Percentiles rank a stretch among this genome's conserved stretches.
These are phyloP conservation scores for Nakazawaea peltata DNA, from an alignment of 805 yeast genomes.

Conservation along the genomic window DNA sequence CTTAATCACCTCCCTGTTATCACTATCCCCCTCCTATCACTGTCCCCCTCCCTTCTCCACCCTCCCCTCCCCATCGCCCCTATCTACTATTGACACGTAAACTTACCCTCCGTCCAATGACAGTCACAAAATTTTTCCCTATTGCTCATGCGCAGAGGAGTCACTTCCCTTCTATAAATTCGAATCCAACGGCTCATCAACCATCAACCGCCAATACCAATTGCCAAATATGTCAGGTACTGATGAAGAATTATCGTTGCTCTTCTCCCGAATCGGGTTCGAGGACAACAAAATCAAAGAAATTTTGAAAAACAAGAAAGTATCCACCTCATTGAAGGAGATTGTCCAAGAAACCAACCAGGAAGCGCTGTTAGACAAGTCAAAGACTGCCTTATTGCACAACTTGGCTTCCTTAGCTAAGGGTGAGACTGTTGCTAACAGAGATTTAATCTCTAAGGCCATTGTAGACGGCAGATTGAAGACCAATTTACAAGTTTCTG, in stretches of 20 bases:
- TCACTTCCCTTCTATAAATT: no score
- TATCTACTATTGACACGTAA: no score
- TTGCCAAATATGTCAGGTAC: no score
- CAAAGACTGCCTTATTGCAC: constrained; percentile 61
- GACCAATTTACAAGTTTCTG: constrained; percentile 67
- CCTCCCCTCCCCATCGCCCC: no score
- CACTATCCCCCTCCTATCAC: no score
- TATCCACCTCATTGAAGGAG: constrained; percentile 57
- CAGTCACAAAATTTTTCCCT: no score
- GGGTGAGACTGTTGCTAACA: constrained; percentile 31
- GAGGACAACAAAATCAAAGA: constrained; percentile 72
- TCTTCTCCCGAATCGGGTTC: constrained; percentile 49
- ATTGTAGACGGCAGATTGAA: constrained; percentile 58
- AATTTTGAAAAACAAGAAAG: constrained; percentile 79
- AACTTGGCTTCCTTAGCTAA: constrained; percentile 69
- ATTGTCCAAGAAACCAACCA: constrained; percentile 40
- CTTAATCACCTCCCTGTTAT: no score
- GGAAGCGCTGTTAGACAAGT: constrained; percentile 39
- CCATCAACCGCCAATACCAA: no score
- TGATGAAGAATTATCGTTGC: constrained; percentile 19
- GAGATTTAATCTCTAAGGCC: constrained; percentile 48
- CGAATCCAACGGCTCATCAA: no score
- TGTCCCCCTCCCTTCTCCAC: no score
- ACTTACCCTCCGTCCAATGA: no score
- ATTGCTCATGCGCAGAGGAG: no score